These are phyloP conservation scores for Mycena galericulata DNA, from an alignment of 768 basidiomycete species.

Conservation along the genomic window DNA sequence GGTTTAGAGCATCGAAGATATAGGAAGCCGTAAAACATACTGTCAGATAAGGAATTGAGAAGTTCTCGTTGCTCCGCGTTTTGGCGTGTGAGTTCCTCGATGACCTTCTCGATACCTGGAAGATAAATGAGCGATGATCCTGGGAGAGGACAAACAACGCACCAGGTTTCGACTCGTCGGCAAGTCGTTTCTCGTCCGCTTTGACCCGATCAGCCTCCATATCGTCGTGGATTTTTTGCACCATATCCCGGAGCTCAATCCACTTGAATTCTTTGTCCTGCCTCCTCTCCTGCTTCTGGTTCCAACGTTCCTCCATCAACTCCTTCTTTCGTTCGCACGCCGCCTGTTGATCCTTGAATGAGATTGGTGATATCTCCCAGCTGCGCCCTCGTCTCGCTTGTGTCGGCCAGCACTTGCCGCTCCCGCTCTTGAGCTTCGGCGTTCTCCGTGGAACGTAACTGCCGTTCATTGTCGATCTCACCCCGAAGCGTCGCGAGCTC, in stretches of 20 bases:
- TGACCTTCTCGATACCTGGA: slow-evolving; percentile 68
- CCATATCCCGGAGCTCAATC: slow-evolving; percentile 70
- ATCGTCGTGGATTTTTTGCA: slow-evolving; percentile 68
- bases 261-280: slow-evolving; percentile 68
- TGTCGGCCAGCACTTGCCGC: slow-evolving; percentile 65
- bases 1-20: slow-evolving; percentile 24
- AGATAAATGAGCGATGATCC: slow-evolving; percentile 20
- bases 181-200: slow-evolving; percentile 65
- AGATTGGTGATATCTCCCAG: slow-evolving; percentile 79
- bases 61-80: slow-evolving; percentile 70
- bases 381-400: slow-evolving; percentile 72
- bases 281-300: slow-evolving; percentile 69
- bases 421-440: slow-evolving; percentile 73
- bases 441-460: slow-evolving; percentile 67
- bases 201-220: slow-evolving; percentile 63
- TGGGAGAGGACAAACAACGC: slow-evolving; percentile 35
- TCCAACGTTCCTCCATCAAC: slow-evolving; percentile 70
- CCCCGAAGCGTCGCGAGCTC: slow-evolving; percentile 67
- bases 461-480: slow-evolving; percentile 74
- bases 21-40: slow-evolving; percentile 51
- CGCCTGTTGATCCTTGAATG: slow-evolving; percentile 74
- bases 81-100: slow-evolving; percentile 70
- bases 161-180: slow-evolving; percentile 70
- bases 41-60: slow-evolving; percentile 65
- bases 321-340: slow-evolving; percentile 70